Evolutionary conservation across 345 rosid species (phyloP).

Genomic region (Firmiana major): DNA sequence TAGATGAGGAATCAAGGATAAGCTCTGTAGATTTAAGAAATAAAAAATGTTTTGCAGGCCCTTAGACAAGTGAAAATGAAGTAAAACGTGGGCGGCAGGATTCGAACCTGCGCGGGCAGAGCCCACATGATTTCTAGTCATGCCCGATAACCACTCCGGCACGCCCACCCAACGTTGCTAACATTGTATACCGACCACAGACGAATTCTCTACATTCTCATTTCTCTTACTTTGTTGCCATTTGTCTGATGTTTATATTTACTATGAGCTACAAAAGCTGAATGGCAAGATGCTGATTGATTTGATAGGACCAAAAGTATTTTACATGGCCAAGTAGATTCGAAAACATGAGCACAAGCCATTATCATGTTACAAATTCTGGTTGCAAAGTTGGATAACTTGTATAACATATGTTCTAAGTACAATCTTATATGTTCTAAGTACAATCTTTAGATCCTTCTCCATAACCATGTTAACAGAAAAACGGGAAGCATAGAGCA

Average conservation of each 20-base stretch:
- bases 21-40: too few relatives aligned
- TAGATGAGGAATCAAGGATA: too few relatives aligned
- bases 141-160: conserved; percentile 98
- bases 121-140: conserved; percentile 76
- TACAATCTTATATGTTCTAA: not conserved
- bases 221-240: too few relatives aligned
- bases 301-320: not conserved
- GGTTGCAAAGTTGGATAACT: not conserved
- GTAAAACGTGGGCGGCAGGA: conserved; percentile 54
- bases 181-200: too few relatives aligned
- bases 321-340: not conserved
- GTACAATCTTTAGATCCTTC: not conserved
- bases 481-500: not conserved
- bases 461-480: not conserved
- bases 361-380: not conserved
- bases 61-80: not conserved
- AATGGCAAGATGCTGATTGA: not conserved
- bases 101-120: conserved; percentile 87
- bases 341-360: not conserved
- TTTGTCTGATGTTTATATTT: too few relatives aligned
- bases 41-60: too few relatives aligned
- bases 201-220: too few relatives aligned
- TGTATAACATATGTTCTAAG: not conserved
- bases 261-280: too few relatives aligned
- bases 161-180: conserved; percentile 39